Conservation (phyloP, 2,329 filamentous ascomycete genomes). For the Aureobasidium sp. region DNA sequence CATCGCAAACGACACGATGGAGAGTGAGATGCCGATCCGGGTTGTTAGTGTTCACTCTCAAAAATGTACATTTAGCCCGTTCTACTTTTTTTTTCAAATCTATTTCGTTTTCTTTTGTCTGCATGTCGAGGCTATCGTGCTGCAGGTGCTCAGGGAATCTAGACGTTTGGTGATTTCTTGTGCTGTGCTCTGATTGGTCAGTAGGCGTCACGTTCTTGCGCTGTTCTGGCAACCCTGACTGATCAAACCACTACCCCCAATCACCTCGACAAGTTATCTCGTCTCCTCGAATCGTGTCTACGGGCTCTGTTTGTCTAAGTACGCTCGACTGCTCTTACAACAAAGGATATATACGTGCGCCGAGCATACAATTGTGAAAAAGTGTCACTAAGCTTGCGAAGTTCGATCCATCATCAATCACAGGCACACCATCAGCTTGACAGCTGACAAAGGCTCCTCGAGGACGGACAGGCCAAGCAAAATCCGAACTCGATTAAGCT, state of each 20-base stretch:
- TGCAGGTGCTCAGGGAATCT: background rate
- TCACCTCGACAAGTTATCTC: background rate
- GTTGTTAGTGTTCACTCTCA: slow-evolving; percentile 16
- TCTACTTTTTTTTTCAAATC: slow-evolving; percentile 10
- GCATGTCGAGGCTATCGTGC: background rate
- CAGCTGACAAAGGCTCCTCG: background rate
- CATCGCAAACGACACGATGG: slow-evolving; percentile 4
- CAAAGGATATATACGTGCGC: too few species aligned
- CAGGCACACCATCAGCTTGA: background rate
- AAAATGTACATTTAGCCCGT: slow-evolving; percentile 16
- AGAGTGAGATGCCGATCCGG: slow-evolving; percentile 11
- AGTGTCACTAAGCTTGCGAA: background rate
- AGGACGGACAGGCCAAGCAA: background rate
- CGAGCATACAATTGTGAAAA: too few species aligned
- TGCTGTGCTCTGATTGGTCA: slow-evolving; percentile 7
- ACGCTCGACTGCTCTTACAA: too few species aligned
- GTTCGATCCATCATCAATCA: background rate
- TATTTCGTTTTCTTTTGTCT: slow-evolving; percentile 13
- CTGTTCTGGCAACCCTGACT: background rate
- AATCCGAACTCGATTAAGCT: too few species aligned
- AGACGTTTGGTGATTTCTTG: background rate
- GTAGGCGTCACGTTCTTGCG: background rate
- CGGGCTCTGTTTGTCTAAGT: too few species aligned
- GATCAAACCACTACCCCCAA: background rate
- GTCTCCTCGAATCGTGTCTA: background rate